These are phyloP conservation scores for Malus hybrid DNA, from an alignment of 331 rosid genomes.

Conservation along the genomic window DNA sequence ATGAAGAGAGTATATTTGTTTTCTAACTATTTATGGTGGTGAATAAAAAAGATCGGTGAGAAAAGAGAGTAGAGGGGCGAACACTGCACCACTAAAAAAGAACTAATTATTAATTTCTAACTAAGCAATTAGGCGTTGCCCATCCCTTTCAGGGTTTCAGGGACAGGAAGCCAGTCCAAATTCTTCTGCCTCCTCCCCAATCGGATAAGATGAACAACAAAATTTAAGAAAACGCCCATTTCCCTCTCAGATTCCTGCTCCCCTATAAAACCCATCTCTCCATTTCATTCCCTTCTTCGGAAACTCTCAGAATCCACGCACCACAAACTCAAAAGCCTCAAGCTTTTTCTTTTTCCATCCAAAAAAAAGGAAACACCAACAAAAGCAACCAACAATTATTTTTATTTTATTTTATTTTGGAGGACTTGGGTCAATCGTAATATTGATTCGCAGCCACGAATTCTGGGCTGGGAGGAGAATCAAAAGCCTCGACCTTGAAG, in stretches of 20 bases:
- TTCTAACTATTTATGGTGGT: too few species aligned
- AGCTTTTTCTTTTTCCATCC: not conserved
- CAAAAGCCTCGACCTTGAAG: constrained; percentile 9
- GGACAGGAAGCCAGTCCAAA: constrained; percentile 5
- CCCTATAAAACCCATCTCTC: not conserved
- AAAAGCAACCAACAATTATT: too few species aligned
- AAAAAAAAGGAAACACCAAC: not conserved
- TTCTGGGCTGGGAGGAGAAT: not conserved
- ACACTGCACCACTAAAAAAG: too few species aligned
- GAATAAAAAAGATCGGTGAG: too few species aligned
- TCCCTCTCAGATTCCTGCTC: too few species aligned
- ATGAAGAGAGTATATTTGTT: too few species aligned
- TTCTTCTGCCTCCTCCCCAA: not conserved
- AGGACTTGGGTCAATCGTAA: not conserved
- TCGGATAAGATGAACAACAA: too few species aligned
- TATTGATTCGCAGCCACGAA: constrained; percentile 9
- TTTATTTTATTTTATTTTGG: not conserved
- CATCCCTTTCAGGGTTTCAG: too few species aligned
- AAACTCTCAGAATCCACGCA: not conserved
- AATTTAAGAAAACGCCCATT: too few species aligned
- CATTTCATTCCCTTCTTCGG: not conserved
- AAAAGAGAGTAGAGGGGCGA: too few species aligned
- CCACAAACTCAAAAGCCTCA: not conserved
- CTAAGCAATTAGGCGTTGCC: too few species aligned
- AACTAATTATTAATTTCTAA: too few species aligned